These are phyloP conservation scores for Vaccinium macrocarpon DNA, from an alignment of 148 eudicot species.

Conservation along the genomic window DNA sequence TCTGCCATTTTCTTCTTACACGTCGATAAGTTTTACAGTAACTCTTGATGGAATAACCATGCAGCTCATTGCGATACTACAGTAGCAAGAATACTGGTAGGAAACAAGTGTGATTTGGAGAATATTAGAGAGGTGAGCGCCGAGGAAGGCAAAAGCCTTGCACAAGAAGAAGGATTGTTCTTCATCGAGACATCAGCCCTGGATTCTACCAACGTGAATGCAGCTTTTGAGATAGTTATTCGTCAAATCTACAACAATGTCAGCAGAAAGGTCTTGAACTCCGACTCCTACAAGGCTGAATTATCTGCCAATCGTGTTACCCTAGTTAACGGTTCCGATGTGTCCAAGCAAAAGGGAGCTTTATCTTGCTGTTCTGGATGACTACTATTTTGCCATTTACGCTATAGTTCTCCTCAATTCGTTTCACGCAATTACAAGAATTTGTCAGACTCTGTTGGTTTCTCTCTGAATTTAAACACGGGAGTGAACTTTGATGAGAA, in stretches of 20 bases:
- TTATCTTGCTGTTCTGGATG: constrained; percentile 56
- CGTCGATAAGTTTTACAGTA: not conserved
- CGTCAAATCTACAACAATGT: constrained; percentile 66
- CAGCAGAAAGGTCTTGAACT: constrained; percentile 65
- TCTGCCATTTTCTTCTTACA: not conserved
- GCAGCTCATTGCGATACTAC: constrained; percentile 83
- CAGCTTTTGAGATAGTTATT: constrained; percentile 75
- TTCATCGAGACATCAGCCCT: constrained; percentile 89
- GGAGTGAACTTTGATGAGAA: not conserved
- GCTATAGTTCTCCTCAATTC: not conserved
- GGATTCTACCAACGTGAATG: constrained; percentile 62
- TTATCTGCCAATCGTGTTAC: constrained; percentile 63
- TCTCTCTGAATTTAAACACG: not conserved
- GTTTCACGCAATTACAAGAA: not conserved
- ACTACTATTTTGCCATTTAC: not conserved
- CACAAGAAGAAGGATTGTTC: constrained; percentile 70
- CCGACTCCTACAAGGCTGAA: constrained; percentile 78
- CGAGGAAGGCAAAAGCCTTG: constrained; percentile 64
- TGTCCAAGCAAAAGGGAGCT: constrained; percentile 37
- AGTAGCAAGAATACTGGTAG: constrained; percentile 70
- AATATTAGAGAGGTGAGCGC: constrained; percentile 57
- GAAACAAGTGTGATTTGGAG: constrained; percentile 75
- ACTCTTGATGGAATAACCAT: not conserved
- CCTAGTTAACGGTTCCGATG: constrained; percentile 41
- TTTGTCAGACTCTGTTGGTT: not conserved